These are phyloP conservation scores for Sarocladium strictum DNA, from an alignment of 2,329 filamentous ascomycete species.

Conservation along the genomic window DNA sequence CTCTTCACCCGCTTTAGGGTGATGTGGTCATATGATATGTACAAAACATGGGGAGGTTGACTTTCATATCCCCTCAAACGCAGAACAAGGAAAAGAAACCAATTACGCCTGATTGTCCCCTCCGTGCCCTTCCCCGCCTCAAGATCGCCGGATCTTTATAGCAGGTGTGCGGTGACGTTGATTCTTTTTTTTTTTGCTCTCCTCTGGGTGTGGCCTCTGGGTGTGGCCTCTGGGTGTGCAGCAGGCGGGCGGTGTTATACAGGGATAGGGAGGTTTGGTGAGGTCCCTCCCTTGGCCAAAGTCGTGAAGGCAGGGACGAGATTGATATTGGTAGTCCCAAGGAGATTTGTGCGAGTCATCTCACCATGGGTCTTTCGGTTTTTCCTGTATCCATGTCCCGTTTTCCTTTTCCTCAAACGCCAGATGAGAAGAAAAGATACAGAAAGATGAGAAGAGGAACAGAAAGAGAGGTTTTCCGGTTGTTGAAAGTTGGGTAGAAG, in stretches of 20 bases:
- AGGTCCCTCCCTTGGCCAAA: too few species aligned
- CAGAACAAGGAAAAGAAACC: not conserved
- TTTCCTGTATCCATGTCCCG: not conserved
- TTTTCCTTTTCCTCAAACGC: slow-evolving; percentile 2
- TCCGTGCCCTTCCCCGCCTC: not conserved
- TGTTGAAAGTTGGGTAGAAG: slow-evolving; percentile 5
- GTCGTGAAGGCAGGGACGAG: too few species aligned
- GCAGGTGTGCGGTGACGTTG: too few species aligned
- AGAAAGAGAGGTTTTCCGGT: too few species aligned
- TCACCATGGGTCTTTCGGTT: not conserved
- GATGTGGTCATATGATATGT: not conserved
- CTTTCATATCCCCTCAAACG: not conserved
- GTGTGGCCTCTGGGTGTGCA: too few species aligned
- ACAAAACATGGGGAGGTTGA: not conserved
- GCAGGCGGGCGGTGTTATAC: too few species aligned
- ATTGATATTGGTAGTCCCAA: not conserved
- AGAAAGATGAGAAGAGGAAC: too few species aligned
- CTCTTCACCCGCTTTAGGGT: not conserved
- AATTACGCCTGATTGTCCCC: not conserved
- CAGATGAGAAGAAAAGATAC: not conserved
- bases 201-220: too few species aligned
- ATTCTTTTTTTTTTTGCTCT: too few species aligned
- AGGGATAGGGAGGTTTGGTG: too few species aligned
- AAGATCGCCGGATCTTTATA: too few species aligned
- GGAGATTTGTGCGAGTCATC: not conserved